These are phyloP conservation scores for Saccharomyces hybrid DNA, from an alignment of 1,139 yeast species.

Conservation along the genomic window DNA sequence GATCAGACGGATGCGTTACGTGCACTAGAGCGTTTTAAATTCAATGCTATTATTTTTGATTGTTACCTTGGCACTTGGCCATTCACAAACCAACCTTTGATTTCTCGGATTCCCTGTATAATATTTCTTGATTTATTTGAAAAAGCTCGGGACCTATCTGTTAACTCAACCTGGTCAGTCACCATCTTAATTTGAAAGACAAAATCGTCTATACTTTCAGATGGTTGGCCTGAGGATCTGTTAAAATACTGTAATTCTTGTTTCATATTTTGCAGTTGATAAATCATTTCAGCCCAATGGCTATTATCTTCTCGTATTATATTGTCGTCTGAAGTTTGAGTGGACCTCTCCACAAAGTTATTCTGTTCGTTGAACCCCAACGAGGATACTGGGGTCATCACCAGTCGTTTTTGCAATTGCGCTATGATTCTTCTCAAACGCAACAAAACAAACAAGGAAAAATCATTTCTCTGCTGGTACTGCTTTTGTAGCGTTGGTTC, in stretches of 20 bases:
- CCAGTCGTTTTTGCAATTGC: conserved; percentile 15
- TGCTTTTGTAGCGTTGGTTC: conserved; percentile 31
- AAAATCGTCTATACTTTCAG: conserved; percentile 13
- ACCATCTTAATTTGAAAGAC: conserved; percentile 19
- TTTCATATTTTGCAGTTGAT: conserved; percentile 12
- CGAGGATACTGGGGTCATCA: conserved; percentile 32
- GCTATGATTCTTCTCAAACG: conserved; percentile 22
- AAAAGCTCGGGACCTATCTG: conserved; percentile 7
- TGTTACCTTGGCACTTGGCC: conserved; percentile 19
- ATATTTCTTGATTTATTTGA: conserved; percentile 7
- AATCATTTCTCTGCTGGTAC: conserved; percentile 28
- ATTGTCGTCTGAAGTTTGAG: conserved; percentile 21
- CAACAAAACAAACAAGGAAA: conserved; percentile 18
- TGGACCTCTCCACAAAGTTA: conserved; percentile 32
- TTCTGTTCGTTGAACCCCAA: conserved; percentile 36
- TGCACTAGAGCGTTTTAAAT: neutral
- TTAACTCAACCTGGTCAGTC: conserved; percentile 13
- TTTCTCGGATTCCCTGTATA: conserved; percentile 19
- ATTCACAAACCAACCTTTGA: conserved; percentile 31
- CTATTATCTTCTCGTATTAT: conserved; percentile 31
- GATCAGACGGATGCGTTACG: neutral
- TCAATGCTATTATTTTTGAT: neutral
- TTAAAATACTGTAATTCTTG: conserved; percentile 13
- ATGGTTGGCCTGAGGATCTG: conserved; percentile 5
- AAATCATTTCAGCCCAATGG: conserved; percentile 33